phyloP scores from a whole-genome alignment of 192 early-diverging fungal genomes.

The Polychytrium aggregatum region DNA sequence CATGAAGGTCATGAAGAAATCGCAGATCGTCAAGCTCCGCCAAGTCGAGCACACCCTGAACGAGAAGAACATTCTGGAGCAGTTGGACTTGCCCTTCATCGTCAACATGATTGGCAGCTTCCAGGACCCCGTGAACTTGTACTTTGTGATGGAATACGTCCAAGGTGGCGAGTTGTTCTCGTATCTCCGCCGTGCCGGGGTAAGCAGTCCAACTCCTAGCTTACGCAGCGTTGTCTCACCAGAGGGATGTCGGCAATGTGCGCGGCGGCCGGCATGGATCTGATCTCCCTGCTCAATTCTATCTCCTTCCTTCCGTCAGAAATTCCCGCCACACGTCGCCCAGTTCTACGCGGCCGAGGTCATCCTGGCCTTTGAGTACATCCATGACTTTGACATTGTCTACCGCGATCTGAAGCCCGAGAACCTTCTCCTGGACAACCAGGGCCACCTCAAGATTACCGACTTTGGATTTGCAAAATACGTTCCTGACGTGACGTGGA shows the following conservation, averaged over 20 bases:
- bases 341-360: conserved; percentile 79
- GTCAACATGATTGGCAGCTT: conserved; percentile 73
- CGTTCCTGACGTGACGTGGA: conserved; percentile 74
- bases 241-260: too few relatives aligned
- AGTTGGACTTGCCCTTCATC: conserved; percentile 72
- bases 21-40: conserved; percentile 74
- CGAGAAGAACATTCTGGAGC: conserved; percentile 78
- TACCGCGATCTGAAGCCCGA: conserved; percentile 82
- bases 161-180: conserved; percentile 88
- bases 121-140: conserved; percentile 77
- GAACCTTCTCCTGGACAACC: conserved; percentile 62
- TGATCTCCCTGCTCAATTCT: too few relatives aligned
- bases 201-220: too few relatives aligned
- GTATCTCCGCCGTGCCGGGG: conserved; percentile 61
- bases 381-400: conserved; percentile 64
- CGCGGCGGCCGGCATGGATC: too few relatives aligned
- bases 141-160: conserved; percentile 89
- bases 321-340: conserved; percentile 66
- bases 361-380: conserved; percentile 67
- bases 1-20: conserved; percentile 83
- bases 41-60: conserved; percentile 94
- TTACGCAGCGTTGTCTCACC: too few relatives aligned
- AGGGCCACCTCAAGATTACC: conserved; percentile 77
- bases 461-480: conserved; percentile 84
- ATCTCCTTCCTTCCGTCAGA: conserved; percentile 21